Base-by-base conservation (phyloP, 73 alveolate species). In the Symbiodinium natans region DNA sequence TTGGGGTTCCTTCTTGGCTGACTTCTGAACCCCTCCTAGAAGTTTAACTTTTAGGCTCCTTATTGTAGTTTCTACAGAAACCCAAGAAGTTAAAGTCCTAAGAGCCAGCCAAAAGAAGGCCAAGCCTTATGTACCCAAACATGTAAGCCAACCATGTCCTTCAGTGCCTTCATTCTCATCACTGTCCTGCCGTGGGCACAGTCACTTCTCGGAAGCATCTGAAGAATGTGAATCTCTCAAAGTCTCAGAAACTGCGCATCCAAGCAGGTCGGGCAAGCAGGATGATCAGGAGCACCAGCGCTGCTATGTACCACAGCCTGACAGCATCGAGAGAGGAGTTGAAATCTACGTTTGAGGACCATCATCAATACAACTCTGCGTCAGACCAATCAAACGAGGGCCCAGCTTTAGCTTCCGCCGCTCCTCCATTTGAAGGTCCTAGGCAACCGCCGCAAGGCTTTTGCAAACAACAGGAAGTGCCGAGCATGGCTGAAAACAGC, bases 221-320 rank as follows among this genome's bases (percentile, higher is more conserved):
- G n/a, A n/a, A n/a, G n/a, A n/a, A n/a, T n/a, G n/a, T n/a, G n/a
- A n/a, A n/a, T n/a, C n/a, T n/a, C n/a, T n/a, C n/a, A n/a, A n/a
- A 13, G 59, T 46, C 59, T 21, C 59, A 46, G 11, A 5, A 43
- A 5, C 56, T 43, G 56, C n/a, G n/a, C 56, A 43, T 5, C 56
- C 59, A 46, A 46, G 5, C 82, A 33, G n/a, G 93, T 52, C 36
- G 59, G 93, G 27, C 17, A 38, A 41, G 73, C 93, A 85, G 93
- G 59, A 85, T 42, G 80, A 85, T 85, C 40, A 85, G 39, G 38
- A 73, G 48, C 77, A 85, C 54, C 43, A 85, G 38, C 38, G 93
- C 82, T 82, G 46, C 82, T 46, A 85, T 73, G 93, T 85, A 85
- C 82, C 93, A 85, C n/a, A 85, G 43, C 9, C 52, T 10, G 29